Evolutionary conservation across 2,329 filamentous ascomycete species (phyloP).

Genomic region (Diplodia corticola): DNA sequence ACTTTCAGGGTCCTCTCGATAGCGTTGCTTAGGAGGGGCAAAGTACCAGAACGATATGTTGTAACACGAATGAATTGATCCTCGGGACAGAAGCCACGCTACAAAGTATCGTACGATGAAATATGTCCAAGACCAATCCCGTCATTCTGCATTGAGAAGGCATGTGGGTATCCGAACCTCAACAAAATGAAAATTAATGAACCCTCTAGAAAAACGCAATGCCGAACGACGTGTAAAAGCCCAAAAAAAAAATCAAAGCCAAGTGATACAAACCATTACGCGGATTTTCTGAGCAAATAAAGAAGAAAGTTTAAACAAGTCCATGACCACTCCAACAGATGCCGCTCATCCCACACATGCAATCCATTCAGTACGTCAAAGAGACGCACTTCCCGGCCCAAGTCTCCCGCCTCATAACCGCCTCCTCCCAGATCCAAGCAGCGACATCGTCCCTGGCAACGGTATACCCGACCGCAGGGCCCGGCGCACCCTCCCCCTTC

Average conservation of each 20-base stretch:
- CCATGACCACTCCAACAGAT: not conserved
- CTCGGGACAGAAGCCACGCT: too few relatives aligned
- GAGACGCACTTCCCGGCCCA: conserved; percentile 38
- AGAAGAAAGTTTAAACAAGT: not conserved
- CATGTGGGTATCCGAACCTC: too few relatives aligned
- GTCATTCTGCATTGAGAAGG: too few relatives aligned
- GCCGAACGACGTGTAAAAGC: not conserved
- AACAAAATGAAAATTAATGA: too few relatives aligned
- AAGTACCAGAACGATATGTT: too few relatives aligned
- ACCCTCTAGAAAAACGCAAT: too few relatives aligned
- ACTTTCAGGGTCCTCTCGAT: too few relatives aligned
- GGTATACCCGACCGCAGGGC: conserved; percentile 41
- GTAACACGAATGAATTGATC: too few relatives aligned
- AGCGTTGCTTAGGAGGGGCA: too few relatives aligned
- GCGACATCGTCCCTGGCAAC: conserved; percentile 44
- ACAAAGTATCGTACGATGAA: too few relatives aligned
- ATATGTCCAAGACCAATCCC: too few relatives aligned
- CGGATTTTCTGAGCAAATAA: not conserved
- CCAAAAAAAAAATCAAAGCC: not conserved
- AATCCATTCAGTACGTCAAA: conserved; percentile 36
- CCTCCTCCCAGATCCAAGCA: conserved; percentile 41
- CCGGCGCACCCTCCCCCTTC: conserved; percentile 28
- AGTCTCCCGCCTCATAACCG: conserved; percentile 30
- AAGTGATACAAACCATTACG: not conserved
- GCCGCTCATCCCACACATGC: not conserved